Evolutionary conservation across 768 basidiomycete species (phyloP).

Genomic region (Mycena epipterygia): DNA sequence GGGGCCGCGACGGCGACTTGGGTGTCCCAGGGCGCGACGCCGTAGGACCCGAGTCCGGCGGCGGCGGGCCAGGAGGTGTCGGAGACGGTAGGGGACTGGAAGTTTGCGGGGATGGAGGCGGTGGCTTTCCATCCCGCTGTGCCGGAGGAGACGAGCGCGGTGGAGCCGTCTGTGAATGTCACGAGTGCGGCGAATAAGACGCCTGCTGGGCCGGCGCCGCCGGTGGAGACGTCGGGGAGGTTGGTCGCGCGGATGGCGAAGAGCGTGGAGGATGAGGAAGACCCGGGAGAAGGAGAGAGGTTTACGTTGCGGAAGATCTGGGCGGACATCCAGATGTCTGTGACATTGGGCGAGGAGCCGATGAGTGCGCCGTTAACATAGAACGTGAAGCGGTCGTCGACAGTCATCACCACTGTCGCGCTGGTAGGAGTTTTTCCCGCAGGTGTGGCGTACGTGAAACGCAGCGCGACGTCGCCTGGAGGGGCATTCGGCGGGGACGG

Average conservation of each 20-base stretch:
- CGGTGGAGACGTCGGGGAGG: constrained; percentile 21
- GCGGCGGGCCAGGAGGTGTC: constrained; percentile 42
- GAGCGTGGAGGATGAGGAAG: constrained; percentile 39
- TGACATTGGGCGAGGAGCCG: constrained; percentile 38
- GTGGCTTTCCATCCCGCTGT: constrained; percentile 41
- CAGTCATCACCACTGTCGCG: constrained; percentile 43
- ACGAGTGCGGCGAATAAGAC: constrained; percentile 44
- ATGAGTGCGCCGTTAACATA: constrained; percentile 45
- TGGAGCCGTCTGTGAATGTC: constrained; percentile 45
- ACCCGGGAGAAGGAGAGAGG: constrained; percentile 35
- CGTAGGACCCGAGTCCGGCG: constrained; percentile 38
- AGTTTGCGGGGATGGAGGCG: constrained; percentile 40
- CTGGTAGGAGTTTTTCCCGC: constrained; percentile 39
- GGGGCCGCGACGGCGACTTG: constrained; percentile 38
- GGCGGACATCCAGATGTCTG: constrained; percentile 45
- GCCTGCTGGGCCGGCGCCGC: constrained; percentile 44
- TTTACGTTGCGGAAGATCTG: constrained; percentile 39
- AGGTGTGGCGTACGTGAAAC: constrained; percentile 42
- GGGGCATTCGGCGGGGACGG: constrained; percentile 23
- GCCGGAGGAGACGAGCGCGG: constrained; percentile 40
- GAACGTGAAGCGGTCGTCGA: constrained; percentile 46
- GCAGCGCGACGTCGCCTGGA: constrained; percentile 39
- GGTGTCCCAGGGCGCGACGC: constrained; percentile 44
- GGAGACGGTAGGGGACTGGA: constrained; percentile 38
- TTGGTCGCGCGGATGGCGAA: constrained; percentile 49